phyloP scores from a whole-genome alignment of 345 rosid species.

The Aethionema arabicum region DNA sequence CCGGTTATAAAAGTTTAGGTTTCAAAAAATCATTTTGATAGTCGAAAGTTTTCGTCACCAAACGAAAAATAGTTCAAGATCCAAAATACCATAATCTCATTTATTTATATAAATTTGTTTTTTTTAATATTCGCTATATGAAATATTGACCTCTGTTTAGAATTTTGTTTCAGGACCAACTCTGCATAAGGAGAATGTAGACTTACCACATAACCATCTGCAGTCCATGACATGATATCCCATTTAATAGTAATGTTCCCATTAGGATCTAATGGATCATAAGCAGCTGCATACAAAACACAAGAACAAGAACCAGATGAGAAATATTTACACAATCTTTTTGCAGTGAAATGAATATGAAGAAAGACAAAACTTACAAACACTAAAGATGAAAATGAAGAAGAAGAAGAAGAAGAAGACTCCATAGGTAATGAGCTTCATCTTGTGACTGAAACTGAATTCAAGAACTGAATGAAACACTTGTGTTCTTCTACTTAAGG shows the following conservation, averaged over 20 bases:
- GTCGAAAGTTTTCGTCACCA: too few species aligned
- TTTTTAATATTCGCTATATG: neutral
- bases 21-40: too few species aligned
- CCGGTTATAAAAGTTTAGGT: too few species aligned
- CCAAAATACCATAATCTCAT: too few species aligned
- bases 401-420: conserved; percentile 39
- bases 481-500: conserved; percentile 13
- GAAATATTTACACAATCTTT: conserved; percentile 4
- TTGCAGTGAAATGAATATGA: conserved; percentile 7
- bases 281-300: conserved; percentile 59
- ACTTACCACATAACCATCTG: conserved; percentile 83
- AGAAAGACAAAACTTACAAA: conserved; percentile 41
- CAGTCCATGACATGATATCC: conserved; percentile 86
- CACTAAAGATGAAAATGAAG: conserved; percentile 44
- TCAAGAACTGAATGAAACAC: neutral
- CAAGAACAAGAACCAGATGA: conserved; percentile 12
- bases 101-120: too few species aligned
- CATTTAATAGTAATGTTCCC: conserved; percentile 85
- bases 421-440: conserved; percentile 40
- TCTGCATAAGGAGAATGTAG: neutral
- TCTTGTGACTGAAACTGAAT: conserved; percentile 28
- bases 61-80: too few species aligned
- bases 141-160: too few species aligned
- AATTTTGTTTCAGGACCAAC: too few species aligned
- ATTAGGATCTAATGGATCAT: conserved; percentile 88